These are phyloP conservation scores for Tylopilus cervinicoccineus DNA, from an alignment of 768 basidiomycete species.

Conservation along the genomic window DNA sequence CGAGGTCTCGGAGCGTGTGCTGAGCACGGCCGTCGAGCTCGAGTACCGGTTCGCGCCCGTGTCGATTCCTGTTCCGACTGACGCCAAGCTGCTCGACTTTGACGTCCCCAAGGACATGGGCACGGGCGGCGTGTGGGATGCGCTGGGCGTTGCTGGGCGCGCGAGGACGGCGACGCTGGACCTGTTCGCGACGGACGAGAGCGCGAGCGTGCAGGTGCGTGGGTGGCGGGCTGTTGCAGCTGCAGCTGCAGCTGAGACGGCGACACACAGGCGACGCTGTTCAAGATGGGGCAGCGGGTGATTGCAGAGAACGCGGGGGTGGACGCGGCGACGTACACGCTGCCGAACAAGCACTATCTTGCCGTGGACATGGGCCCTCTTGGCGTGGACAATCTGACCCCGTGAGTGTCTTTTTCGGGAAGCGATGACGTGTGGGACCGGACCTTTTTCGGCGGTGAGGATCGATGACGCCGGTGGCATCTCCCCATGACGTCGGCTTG, in stretches of 20 bases:
- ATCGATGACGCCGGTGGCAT: conserved; percentile 30
- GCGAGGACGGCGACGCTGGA: conserved; percentile 70
- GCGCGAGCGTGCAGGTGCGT: conserved; percentile 86
- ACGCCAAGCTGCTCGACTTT: conserved; percentile 53
- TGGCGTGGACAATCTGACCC: conserved; percentile 64
- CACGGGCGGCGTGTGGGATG: conserved; percentile 58
- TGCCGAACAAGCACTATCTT: conserved; percentile 96
- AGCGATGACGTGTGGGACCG: conserved; percentile 19
- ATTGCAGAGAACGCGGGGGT: conserved; percentile 62
- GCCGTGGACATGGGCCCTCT: conserved; percentile 80
- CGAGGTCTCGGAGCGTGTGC: conserved; percentile 83
- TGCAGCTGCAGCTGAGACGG: too few relatives aligned
- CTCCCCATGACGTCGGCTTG: conserved; percentile 21
- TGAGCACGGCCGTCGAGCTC: conserved; percentile 85
- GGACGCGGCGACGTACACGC: conserved; percentile 57
- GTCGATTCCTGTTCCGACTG: conserved; percentile 42
- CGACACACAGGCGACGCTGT: conserved; percentile 90
- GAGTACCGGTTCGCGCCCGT: conserved; percentile 59
- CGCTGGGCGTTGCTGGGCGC: conserved; percentile 42
- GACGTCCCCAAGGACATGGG: conserved; percentile 32
- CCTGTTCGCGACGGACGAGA: conserved; percentile 82
- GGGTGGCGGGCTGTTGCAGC: fast-evolving
- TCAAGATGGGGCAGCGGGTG: conserved; percentile 79
- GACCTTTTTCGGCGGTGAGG: conserved; percentile 15
- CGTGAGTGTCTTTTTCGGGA: conserved; percentile 38